phyloP scores from a whole-genome alignment of 2,329 filamentous ascomycete genomes.

The Neopestalotiopsis sp. region DNA sequence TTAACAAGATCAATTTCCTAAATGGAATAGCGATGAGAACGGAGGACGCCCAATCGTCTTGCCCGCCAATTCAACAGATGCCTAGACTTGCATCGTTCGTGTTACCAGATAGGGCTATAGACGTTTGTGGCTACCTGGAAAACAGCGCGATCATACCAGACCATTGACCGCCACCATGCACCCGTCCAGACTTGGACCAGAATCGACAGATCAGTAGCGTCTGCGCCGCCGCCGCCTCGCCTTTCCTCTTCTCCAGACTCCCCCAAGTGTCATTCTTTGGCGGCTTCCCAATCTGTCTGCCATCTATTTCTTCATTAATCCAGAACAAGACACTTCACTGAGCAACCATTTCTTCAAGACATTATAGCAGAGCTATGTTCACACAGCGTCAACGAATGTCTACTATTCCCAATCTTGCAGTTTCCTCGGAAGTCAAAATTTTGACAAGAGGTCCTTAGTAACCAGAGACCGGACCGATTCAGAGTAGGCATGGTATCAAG shows the following conservation, averaged over 20 bases:
- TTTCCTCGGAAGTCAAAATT: too few species aligned
- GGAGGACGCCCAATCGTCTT: background rate
- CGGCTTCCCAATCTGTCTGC: background rate
- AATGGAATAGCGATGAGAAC: background rate
- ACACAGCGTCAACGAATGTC: too few species aligned
- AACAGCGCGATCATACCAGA: background rate
- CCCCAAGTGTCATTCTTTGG: background rate
- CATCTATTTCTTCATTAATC: too few species aligned
- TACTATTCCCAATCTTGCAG: too few species aligned
- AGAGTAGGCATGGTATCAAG: too few species aligned
- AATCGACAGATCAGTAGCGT: slow-evolving; percentile 1
- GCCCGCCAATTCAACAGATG: background rate
- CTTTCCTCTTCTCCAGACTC: background rate
- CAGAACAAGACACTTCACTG: too few species aligned
- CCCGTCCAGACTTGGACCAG: background rate
- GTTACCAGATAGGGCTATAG: background rate
- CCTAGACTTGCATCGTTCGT: background rate
- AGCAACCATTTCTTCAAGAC: too few species aligned
- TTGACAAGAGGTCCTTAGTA: too few species aligned
- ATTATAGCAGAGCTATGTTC: too few species aligned
- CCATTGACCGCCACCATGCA: background rate
- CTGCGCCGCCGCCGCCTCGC: background rate
- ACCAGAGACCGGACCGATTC: too few species aligned
- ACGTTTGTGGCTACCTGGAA: background rate
- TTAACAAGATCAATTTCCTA: background rate